phyloP scores from a whole-genome alignment of 2,329 filamentous ascomycete species.

The Talaromyces rugulosus region DNA sequence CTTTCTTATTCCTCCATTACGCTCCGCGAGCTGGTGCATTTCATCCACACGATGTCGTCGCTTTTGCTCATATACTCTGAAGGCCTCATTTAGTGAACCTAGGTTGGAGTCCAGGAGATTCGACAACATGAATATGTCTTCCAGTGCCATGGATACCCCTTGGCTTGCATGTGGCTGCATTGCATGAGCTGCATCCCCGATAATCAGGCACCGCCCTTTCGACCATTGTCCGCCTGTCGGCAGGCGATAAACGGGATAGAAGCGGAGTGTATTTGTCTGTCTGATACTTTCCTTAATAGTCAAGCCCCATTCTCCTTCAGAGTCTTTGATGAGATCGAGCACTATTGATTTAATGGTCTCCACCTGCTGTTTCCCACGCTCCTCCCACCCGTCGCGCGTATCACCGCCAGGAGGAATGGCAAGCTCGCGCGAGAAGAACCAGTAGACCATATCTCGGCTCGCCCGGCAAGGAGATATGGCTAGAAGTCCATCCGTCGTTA shows the following conservation, averaged over 20 bases:
- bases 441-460: conserved; percentile 23
- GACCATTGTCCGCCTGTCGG: conserved; percentile 31
- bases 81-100: not conserved
- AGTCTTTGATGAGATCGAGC: conserved; percentile 18
- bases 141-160: conserved; percentile 7
- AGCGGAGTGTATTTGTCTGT: conserved; percentile 21
- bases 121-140: conserved; percentile 4
- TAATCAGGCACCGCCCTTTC: conserved; percentile 14
- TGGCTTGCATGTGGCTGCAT: conserved; percentile 7
- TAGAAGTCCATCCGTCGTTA: conserved; percentile 27
- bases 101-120: not conserved
- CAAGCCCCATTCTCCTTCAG: conserved; percentile 24
- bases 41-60: not conserved
- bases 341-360: conserved; percentile 26
- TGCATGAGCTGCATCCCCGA: conserved; percentile 8
- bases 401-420: conserved; percentile 21
- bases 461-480: conserved; percentile 22
- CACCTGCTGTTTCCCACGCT: conserved; percentile 24
- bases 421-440: conserved; percentile 29
- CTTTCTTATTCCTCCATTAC: not conserved
- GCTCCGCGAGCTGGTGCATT: not conserved
- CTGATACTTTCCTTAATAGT: conserved; percentile 7
- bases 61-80: not conserved
- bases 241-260: conserved; percentile 35
- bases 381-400: conserved; percentile 29